A percentile compares a stretch with the other conserved stretches of the same genome.
These are phyloP conservation scores for Fusarium succisae DNA, from an alignment of 2,329 filamentous ascomycete genomes.

Conservation along the genomic window DNA sequence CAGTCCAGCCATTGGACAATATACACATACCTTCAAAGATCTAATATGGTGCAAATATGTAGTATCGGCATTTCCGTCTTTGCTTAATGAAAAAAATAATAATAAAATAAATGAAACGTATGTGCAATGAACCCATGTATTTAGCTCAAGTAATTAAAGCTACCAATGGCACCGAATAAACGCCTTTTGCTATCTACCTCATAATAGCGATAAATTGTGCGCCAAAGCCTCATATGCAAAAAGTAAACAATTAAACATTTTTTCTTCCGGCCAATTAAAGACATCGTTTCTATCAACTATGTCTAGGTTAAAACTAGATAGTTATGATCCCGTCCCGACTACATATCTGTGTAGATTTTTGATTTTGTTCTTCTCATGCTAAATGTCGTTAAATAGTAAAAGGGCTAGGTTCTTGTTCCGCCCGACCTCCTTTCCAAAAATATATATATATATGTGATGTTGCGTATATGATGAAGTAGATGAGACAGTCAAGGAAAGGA, in stretches of 20 bases:
- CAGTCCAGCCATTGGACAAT: neutral
- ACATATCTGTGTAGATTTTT: constrained; percentile 41
- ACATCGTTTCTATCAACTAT: constrained; percentile 38
- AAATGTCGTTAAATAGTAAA: constrained; percentile 39
- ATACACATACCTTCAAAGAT: neutral
- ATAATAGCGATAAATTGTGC: constrained; percentile 1
- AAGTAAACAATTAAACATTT: constrained; percentile 37
- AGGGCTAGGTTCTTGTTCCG: constrained; percentile 20
- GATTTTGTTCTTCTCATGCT: constrained; percentile 39
- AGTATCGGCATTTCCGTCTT: neutral
- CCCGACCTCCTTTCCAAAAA: constrained; percentile 24
- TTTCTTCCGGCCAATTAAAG: constrained; percentile 38
- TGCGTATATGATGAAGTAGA: constrained; percentile 13
- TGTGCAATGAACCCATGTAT: neutral
- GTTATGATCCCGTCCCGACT: constrained; percentile 29
- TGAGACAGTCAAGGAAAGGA: constrained; percentile 7
- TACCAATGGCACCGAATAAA: constrained; percentile 2
- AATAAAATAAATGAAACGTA: neutral
- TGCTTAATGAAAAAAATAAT: neutral
- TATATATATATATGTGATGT: constrained; percentile 28
- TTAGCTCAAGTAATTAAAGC: neutral
- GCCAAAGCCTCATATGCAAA: constrained; percentile 11
- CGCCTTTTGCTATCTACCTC: constrained; percentile 4
- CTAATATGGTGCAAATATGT: neutral
- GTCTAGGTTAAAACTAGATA: constrained; percentile 26